Evolutionary conservation across 495 filamentous ascomycete genomes (phyloP).

Genomic region (Hypoxylon rickii): DNA sequence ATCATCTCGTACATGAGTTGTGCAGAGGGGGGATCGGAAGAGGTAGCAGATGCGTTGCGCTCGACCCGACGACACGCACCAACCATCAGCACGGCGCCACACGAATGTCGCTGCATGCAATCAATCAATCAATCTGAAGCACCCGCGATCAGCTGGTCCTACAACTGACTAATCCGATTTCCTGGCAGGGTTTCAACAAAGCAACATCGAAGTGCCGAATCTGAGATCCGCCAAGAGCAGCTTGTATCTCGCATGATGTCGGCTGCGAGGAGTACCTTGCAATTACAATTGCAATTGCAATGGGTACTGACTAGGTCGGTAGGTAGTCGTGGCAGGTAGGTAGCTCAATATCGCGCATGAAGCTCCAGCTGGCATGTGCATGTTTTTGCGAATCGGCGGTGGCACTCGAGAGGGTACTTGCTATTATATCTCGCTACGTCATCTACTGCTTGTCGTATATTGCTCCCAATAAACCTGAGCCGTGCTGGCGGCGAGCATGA

Average conservation of each 20-base stretch:
- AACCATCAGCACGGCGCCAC: slow-evolving; percentile 21
- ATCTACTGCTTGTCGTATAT: not conserved
- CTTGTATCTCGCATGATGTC: slow-evolving; percentile 32
- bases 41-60: no score
- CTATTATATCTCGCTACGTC: not conserved
- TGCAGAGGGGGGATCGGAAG: no score
- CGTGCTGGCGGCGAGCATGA: no score
- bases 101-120: not conserved
- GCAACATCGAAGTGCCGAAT: slow-evolving; percentile 32
- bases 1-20: no score
- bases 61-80: no score
- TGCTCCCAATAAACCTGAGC: not conserved
- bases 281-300: slow-evolving; percentile 1
- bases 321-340: not conserved
- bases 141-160: slow-evolving; percentile 11
- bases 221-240: slow-evolving; percentile 28
- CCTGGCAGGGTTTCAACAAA: slow-evolving; percentile 27
- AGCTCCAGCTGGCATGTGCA: no score
- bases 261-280: slow-evolving; percentile 12
- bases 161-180: not conserved
- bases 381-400: not conserved
- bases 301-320: not conserved
- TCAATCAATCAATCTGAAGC: slow-evolving; percentile 28
- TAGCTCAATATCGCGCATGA: slow-evolving; percentile 14
- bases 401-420: not conserved